Evolutionary conservation across 1,284 basidiomycete genomes (phyloP).

Genomic region (Phylloboletellus chloephorus): DNA sequence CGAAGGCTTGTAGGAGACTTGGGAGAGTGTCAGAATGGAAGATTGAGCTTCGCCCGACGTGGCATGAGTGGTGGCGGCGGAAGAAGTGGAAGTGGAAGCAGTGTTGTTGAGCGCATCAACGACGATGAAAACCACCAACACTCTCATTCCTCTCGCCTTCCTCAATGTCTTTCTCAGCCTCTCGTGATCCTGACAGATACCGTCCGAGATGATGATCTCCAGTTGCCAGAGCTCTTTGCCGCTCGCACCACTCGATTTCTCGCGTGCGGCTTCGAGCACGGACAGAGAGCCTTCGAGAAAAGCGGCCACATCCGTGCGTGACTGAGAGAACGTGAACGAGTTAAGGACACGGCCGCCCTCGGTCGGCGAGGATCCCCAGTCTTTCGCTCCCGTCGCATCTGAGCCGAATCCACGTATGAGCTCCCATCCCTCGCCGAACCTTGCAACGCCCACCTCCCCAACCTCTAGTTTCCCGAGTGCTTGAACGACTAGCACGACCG

Average conservation of each 20-base stretch:
- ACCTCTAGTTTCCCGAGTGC: slow-evolving; percentile 91
- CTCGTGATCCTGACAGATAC: slow-evolving; percentile 96
- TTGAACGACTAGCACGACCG: slow-evolving; percentile 87
- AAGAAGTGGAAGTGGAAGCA: slow-evolving; percentile 20
- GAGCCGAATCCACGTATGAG: slow-evolving; percentile 83
- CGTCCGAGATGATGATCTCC: slow-evolving; percentile 98
- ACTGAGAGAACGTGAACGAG: slow-evolving; percentile 88
- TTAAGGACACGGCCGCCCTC: slow-evolving; percentile 55
- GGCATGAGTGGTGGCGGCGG: slow-evolving; percentile 11
- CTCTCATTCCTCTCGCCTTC: slow-evolving; percentile 83
- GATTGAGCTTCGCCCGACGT: slow-evolving; percentile 37
- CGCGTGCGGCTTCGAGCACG: slow-evolving; percentile 73
- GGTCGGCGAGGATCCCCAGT: slow-evolving; percentile 27
- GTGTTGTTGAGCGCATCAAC: slow-evolving; percentile 77
- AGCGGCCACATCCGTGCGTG: slow-evolving; percentile 83
- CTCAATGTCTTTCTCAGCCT: slow-evolving; percentile 76
- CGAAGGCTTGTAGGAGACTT: slow-evolving; percentile 72
- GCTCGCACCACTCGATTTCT: slow-evolving; percentile 43
- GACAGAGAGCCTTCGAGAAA: slow-evolving; percentile 82
- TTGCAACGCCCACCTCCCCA: slow-evolving; percentile 88
- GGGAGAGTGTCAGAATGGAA: slow-evolving; percentile 92
- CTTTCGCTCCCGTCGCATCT: slow-evolving; percentile 39
- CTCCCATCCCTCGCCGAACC: slow-evolving; percentile 87
- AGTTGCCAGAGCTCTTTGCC: slow-evolving; percentile 92
- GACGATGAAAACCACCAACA: slow-evolving; percentile 97